Conservation (phyloP, 495 filamentous ascomycete species). For the Aspergillus indologenus region DNA sequence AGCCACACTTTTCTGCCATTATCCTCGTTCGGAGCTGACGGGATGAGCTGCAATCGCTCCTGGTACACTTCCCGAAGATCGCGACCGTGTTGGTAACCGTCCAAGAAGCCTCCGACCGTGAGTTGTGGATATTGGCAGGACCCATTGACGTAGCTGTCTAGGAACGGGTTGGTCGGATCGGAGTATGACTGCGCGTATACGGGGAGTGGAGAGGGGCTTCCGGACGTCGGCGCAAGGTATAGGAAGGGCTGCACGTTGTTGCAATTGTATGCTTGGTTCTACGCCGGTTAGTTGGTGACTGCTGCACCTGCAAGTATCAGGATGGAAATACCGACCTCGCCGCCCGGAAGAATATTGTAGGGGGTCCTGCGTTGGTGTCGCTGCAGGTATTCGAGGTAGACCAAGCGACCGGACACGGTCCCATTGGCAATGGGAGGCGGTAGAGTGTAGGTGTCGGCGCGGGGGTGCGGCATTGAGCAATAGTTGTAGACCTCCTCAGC, state of each 20-base stretch:
- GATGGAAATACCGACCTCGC: conserved; percentile 27
- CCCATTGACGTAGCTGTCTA: conserved; percentile 31
- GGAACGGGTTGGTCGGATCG: conserved; percentile 39
- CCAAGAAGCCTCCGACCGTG: conserved; percentile 41
- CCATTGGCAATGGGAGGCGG: conserved; percentile 30
- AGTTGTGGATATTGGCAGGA: conserved; percentile 46
- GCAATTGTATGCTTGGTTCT: conserved; percentile 44
- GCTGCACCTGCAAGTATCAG: neutral
- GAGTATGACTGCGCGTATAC: conserved; percentile 43
- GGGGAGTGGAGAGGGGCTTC: conserved; percentile 26
- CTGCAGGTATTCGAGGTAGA: conserved; percentile 43
- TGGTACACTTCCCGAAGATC: conserved; percentile 40
- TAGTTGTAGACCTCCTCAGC: conserved; percentile 39
- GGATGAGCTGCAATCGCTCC: conserved; percentile 33
- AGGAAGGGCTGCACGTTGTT: conserved; percentile 40
- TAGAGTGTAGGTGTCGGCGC: conserved; percentile 30
- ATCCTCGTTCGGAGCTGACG: conserved; percentile 11
- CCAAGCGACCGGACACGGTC: conserved; percentile 29
- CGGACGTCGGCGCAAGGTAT: conserved; percentile 29
- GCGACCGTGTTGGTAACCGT: conserved; percentile 42
- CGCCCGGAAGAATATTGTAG: conserved; percentile 42
- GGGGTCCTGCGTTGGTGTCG: conserved; percentile 43
- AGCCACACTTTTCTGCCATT: conserved; percentile 34
- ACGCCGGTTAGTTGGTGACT: neutral
- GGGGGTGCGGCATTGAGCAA: conserved; percentile 47